Percentiles rank a stretch among this genome's conserved stretches.
Conservation (phyloP, 2,329 filamentous ascomycete genomes). For the Aspergillus nomiae region DNA sequence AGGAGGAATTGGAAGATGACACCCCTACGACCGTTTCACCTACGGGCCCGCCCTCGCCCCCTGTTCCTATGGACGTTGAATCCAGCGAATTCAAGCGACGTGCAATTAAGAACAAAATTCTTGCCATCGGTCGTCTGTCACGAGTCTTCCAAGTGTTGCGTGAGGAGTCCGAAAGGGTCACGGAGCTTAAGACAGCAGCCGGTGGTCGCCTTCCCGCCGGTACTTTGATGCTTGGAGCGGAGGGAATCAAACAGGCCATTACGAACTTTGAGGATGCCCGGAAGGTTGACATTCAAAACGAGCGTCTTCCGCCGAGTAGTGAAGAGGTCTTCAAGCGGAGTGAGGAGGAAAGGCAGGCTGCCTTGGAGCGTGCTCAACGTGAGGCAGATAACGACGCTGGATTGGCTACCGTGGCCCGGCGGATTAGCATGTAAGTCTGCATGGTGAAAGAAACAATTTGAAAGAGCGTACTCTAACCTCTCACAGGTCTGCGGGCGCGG, state of each 20-base stretch:
- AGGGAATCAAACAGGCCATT: conserved; percentile 98
- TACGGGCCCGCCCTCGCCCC: conserved; percentile 73
- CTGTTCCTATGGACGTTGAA: conserved; percentile 72
- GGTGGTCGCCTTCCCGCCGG: conserved; percentile 90
- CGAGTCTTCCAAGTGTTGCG: conserved; percentile 97
- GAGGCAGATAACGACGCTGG: conserved; percentile 92
- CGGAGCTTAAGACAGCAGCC: conserved; percentile 94
- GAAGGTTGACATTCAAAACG: conserved; percentile 96
- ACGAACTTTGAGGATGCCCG: conserved; percentile 94
- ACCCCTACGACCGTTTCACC: conserved; percentile 72
- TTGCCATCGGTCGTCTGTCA: conserved; percentile 93
- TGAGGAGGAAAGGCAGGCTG: conserved; percentile 77
- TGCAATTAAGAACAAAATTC: conserved; percentile 99
- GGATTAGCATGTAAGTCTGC: conserved; percentile 86
- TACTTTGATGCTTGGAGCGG: conserved; percentile 95
- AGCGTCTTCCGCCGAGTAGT: conserved; percentile 85
- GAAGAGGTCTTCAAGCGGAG: conserved; percentile 86
- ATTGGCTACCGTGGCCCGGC: conserved; percentile 80
- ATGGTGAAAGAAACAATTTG: background rate
- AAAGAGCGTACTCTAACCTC: conserved; percentile 16
- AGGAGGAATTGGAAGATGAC: conserved; percentile 93
- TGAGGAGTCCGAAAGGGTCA: conserved; percentile 95
- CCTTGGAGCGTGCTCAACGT: conserved; percentile 79
- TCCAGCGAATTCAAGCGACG: conserved; percentile 92
- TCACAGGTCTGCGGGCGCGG: conserved; percentile 42